phyloP scores from a whole-genome alignment of 2,329 filamentous ascomycete genomes.

The Aspergillus viridinutans region DNA sequence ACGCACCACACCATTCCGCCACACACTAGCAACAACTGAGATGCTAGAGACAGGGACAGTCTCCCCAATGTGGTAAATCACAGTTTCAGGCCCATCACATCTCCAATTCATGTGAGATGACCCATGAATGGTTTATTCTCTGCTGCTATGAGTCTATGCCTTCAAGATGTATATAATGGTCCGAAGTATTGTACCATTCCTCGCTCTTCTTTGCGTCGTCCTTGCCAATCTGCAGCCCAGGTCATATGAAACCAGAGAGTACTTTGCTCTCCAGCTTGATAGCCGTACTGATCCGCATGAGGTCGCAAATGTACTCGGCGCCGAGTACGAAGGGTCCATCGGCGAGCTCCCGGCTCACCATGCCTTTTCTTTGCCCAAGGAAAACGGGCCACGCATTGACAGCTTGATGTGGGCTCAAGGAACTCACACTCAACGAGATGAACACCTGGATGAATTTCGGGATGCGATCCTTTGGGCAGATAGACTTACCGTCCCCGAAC shows the following conservation, averaged over 20 bases:
- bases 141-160: too few species aligned
- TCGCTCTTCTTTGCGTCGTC: too few species aligned
- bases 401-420: constrained; percentile 33
- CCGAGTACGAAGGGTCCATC: constrained; percentile 75
- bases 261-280: constrained; percentile 85
- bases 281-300: constrained; percentile 59
- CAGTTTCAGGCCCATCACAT: too few species aligned
- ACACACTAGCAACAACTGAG: too few species aligned
- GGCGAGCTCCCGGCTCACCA: constrained; percentile 77
- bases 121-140: too few species aligned
- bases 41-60: too few species aligned
- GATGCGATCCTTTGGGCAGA: constrained; percentile 73
- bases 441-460: constrained; percentile 50
- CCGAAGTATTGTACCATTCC: too few species aligned
- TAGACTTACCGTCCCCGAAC: constrained; percentile 57
- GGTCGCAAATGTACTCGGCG: constrained; percentile 67
- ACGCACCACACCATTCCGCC: too few species aligned
- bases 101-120: too few species aligned
- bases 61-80: too few species aligned
- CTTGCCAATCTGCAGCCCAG: constrained; percentile 52
- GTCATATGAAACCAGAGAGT: constrained; percentile 77
- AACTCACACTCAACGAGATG: too few species aligned
- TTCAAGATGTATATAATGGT: too few species aligned
- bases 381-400: constrained; percentile 52
- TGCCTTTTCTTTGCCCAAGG: constrained; percentile 67